Base-by-base conservation (phyloP, 1,284 basidiomycete genomes). In the Rhodotorula glutinis region DNA sequence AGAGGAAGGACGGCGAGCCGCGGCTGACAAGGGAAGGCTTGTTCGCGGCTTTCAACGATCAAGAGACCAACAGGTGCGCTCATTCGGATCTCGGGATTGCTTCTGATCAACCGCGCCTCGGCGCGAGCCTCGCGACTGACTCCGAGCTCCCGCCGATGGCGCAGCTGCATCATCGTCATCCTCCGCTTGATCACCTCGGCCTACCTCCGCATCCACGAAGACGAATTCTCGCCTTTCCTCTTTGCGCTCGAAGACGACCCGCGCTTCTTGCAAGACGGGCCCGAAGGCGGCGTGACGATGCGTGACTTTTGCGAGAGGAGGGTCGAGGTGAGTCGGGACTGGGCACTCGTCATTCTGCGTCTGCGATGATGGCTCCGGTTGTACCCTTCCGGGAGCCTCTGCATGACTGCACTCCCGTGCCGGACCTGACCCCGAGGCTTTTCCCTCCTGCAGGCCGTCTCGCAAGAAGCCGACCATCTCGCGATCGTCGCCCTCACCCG, bases 111-210 rank as follows among this genome's bases (percentile, higher is more conserved):
- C 7, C 11, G 33, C 33, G 33, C 33, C 33, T 11, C 11, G 5
- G 5, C 33, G 33, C 11, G 33, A 38, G 11, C 5, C 33, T 11
- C 11, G 33, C 33, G 33, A 38, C 33, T 38, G 33, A 38, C 33
- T 38, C 33, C 33, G 33, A 38, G 33, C n/a, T 23, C 13, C 23
- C 23, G 23, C 23, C 47, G 47, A 23, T 4, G 13, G 7, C 49
- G 9, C 57, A 70, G 69, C 29, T 63, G 65, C 47, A 84, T 89
- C 71, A 85, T 88, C 41, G 83, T 87, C 68, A 89, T 86, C 30
- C 82, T 95, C 72, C 85, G 92, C 51, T 81, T 93, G 59, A 80
- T 92, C 27, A 89, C 92, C 64, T 89, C 90, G 0, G 88, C 91
- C 1, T 86, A 90, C 77, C 88, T 95, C 72, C 86, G 88, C 23